Conservation (phyloP, 2,329 filamentous ascomycete species). For the Pyricularia sp. region DNA sequence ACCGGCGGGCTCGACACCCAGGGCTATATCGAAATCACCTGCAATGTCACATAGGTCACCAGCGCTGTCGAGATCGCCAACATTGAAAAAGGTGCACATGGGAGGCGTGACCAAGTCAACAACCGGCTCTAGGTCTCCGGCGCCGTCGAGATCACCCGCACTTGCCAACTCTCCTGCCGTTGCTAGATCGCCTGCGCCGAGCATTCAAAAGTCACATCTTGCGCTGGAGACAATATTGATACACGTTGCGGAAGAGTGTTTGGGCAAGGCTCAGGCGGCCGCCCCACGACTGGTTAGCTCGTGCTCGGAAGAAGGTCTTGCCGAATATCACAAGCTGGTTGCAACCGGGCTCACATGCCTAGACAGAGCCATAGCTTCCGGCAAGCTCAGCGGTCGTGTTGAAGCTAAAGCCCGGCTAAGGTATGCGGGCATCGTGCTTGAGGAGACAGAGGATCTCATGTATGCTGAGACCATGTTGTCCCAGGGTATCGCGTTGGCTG, state of each 20-base stretch:
- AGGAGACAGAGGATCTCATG: slow-evolving; percentile 65
- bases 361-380: slow-evolving; percentile 52
- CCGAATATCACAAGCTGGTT: slow-evolving; percentile 60
- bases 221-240: slow-evolving; percentile 35
- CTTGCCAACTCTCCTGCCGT: slow-evolving; percentile 8
- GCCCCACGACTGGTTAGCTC: slow-evolving; percentile 34
- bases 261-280: slow-evolving; percentile 49
- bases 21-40: not conserved
- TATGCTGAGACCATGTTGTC: slow-evolving; percentile 60
- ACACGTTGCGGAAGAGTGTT: slow-evolving; percentile 64
- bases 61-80: not conserved
- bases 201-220: slow-evolving; percentile 12
- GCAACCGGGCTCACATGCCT: slow-evolving; percentile 61
- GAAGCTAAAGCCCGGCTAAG: slow-evolving; percentile 58
- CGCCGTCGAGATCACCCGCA: not conserved
- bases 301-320: slow-evolving; percentile 36
- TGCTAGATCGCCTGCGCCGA: slow-evolving; percentile 26
- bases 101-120: slow-evolving; percentile 1
- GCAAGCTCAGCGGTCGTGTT: slow-evolving; percentile 45
- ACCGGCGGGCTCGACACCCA: not conserved
- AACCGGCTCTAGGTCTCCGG: not conserved
- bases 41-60: not conserved
- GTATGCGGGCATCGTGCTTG: slow-evolving; percentile 57
- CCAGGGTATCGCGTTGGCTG: slow-evolving; percentile 57
- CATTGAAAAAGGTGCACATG: not conserved